Percentiles rank a stretch among this genome's conserved stretches.
These are phyloP conservation scores for Talaromyces verruculosus DNA, from an alignment of 2,329 filamentous ascomycete genomes.

Conservation along the genomic window DNA sequence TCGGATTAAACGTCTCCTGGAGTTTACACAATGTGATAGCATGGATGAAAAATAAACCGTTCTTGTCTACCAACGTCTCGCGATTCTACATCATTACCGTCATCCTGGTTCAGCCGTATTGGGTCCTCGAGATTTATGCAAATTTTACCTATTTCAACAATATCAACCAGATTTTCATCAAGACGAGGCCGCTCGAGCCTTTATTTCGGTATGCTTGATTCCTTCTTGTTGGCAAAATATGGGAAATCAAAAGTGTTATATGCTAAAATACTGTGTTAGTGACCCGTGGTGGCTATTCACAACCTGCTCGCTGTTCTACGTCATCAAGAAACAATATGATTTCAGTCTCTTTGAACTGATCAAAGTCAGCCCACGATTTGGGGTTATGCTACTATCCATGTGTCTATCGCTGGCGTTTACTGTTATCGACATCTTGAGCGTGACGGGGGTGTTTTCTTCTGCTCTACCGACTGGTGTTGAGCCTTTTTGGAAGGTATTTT, in stretches of 20 bases:
- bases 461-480: slow-evolving; percentile 58
- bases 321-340: slow-evolving; percentile 63
- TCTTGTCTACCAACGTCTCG: slow-evolving; percentile 53
- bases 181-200: slow-evolving; percentile 60
- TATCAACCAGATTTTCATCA: slow-evolving; percentile 53
- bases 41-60: slow-evolving; percentile 66
- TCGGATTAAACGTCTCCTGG: slow-evolving; percentile 64
- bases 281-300: slow-evolving; percentile 71
- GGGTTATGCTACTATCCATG: slow-evolving; percentile 62
- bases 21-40: slow-evolving; percentile 65
- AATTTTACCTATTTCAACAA: slow-evolving; percentile 66
- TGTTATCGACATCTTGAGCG: slow-evolving; percentile 60
- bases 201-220: slow-evolving; percentile 52
- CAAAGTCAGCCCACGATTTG: slow-evolving; percentile 63
- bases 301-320: slow-evolving; percentile 59
- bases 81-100: slow-evolving; percentile 60
- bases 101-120: slow-evolving; percentile 61
- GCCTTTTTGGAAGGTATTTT: slow-evolving; percentile 58
- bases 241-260: not conserved
- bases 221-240: not conserved
- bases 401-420: slow-evolving; percentile 61
- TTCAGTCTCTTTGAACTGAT: slow-evolving; percentile 59
- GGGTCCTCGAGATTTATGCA: slow-evolving; percentile 64
- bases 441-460: slow-evolving; percentile 51
- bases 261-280: slow-evolving; percentile 29